Percentiles rank a stretch among this genome's conserved stretches.
phyloP scores from a whole-genome alignment of 1,284 basidiomycete species.

The Leccinum huronense region DNA sequence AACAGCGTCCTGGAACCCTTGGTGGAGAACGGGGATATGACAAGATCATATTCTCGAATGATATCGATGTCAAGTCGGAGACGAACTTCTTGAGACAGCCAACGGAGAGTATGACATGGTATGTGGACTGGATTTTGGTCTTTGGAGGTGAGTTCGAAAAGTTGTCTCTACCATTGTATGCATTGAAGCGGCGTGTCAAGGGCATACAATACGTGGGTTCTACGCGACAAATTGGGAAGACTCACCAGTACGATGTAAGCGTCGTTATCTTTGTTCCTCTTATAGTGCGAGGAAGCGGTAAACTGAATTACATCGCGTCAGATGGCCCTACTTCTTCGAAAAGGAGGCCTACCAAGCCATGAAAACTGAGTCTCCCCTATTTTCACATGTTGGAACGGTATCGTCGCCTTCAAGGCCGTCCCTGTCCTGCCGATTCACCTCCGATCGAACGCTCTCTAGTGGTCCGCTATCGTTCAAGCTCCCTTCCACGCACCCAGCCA shows the following conservation, averaged over 20 bases:
- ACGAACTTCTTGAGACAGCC: conserved; percentile 48
- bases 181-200: conserved; percentile 8
- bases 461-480: conserved; percentile 22
- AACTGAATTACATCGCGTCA: conserved; percentile 6
- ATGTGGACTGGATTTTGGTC: conserved; percentile 52
- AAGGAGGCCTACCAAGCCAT: conserved; percentile 35
- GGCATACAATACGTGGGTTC: conserved; percentile 28
- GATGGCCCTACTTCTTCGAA: conserved; percentile 57
- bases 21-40: conserved; percentile 40
- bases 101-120: conserved; percentile 52
- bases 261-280: not conserved
- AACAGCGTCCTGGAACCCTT: conserved; percentile 49
- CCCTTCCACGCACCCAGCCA: conserved; percentile 20
- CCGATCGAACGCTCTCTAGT: conserved; percentile 32
- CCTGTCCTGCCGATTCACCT: conserved; percentile 42
- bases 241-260: conserved; percentile 22
- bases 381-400: conserved; percentile 61
- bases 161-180: not conserved
- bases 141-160: conserved; percentile 32
- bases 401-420: conserved; percentile 48
- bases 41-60: conserved; percentile 52
- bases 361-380: conserved; percentile 44
- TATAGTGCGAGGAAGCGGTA: not conserved
- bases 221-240: conserved; percentile 23
- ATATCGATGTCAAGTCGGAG: conserved; percentile 49